Evolutionary conservation across 2,329 filamentous ascomycete species (phyloP).

Genomic region (Sarocladium strictum): DNA sequence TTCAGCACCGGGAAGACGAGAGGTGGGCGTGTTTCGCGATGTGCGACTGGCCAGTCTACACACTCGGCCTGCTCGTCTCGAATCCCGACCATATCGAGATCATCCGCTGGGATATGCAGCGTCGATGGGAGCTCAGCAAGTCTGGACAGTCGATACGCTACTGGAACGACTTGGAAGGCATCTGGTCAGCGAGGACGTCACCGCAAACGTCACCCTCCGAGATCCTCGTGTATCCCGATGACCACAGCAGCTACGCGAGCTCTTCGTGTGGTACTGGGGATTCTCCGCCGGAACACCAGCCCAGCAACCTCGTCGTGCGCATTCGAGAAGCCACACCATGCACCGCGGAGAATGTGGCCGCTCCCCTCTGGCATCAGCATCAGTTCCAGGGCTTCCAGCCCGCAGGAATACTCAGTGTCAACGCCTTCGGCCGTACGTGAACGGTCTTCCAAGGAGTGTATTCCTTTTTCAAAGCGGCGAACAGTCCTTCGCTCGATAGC

Average conservation of each 20-base stretch:
- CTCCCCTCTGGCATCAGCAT: neutral
- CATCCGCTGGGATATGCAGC: conserved; percentile 14
- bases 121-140: conserved; percentile 14
- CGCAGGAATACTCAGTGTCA: neutral
- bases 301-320: neutral
- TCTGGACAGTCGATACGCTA: conserved; percentile 16
- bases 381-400: neutral
- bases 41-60: conserved; percentile 19
- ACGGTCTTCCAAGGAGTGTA: too few relatives aligned
- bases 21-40: conserved; percentile 21
- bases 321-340: neutral
- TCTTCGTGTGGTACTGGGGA: neutral
- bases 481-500: too few relatives aligned
- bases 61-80: conserved; percentile 15
- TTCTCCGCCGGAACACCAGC: neutral
- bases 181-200: conserved; percentile 11
- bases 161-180: conserved; percentile 15
- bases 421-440: neutral
- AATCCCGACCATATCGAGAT: conserved; percentile 11
- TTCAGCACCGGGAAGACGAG: conserved; percentile 10
- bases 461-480: too few relatives aligned
- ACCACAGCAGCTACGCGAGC: neutral
- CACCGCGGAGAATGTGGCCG: neutral
- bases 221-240: neutral
- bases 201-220: neutral